These are phyloP conservation scores for Eremochloa ophiuroides DNA, from an alignment of 176 grass and related monocot species.

Conservation along the genomic window DNA sequence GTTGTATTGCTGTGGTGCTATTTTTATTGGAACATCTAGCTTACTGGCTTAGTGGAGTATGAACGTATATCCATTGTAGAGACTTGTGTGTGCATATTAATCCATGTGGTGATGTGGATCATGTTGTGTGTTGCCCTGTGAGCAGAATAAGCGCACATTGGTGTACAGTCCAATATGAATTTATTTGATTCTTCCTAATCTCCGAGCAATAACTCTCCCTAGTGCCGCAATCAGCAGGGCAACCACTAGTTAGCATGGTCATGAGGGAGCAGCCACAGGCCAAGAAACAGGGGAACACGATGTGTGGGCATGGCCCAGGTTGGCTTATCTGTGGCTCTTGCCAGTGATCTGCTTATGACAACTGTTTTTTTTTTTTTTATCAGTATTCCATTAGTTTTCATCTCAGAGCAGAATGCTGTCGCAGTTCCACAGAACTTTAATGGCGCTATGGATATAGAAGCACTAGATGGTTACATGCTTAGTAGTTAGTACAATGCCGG, in stretches of 20 bases:
- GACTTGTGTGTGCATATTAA: not conserved
- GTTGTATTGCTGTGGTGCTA: not conserved
- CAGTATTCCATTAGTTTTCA: not conserved
- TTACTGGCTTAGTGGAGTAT: not conserved
- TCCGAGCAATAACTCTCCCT: not conserved
- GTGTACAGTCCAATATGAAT: not conserved
- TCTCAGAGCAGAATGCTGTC: not conserved
- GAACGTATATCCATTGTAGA: not conserved
- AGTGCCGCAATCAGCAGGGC: not conserved
- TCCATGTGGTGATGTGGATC: not conserved
- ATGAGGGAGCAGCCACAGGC: not conserved
- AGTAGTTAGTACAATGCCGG: not conserved
- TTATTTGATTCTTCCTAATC: not conserved
- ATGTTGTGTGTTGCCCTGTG: not conserved
- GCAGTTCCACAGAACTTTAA: not conserved
- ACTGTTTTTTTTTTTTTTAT: not conserved
- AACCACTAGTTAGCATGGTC: not conserved
- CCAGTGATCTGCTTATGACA: not conserved
- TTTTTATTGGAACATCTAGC: not conserved
- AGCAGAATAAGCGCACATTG: not conserved
- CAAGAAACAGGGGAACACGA: too few relatives aligned
- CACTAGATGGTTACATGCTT: not conserved
- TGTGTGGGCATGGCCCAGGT: not conserved
- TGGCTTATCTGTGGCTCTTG: not conserved
- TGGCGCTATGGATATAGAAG: not conserved